A percentile compares a stretch with the other conserved stretches of the same genome.
Conservation (phyloP, 495 filamentous ascomycete genomes). For the Lasiosphaeria hispida region DNA sequence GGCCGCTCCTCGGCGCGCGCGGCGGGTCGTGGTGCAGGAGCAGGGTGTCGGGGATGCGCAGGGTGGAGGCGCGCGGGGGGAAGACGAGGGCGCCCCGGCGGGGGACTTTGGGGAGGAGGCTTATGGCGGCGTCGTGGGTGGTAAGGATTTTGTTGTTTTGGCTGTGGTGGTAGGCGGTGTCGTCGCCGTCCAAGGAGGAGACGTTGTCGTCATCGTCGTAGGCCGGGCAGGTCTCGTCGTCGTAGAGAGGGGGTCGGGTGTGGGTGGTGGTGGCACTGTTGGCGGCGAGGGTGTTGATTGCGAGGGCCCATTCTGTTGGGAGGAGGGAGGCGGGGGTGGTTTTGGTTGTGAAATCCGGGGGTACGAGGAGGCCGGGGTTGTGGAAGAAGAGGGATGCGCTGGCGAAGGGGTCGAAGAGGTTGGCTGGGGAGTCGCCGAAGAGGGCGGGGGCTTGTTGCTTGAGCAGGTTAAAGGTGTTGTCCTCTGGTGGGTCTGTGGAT, state of each 20-base stretch:
- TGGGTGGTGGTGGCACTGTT: not conserved
- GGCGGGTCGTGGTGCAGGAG: constrained; percentile 32
- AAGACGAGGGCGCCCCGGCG: not conserved
- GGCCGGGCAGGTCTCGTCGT: not conserved
- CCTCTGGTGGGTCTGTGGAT: not conserved
- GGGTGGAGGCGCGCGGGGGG: not conserved
- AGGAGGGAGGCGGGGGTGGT: constrained; percentile 8
- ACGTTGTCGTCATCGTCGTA: not conserved
- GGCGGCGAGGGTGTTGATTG: not conserved
- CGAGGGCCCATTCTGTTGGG: not conserved
- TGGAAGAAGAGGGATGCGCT: constrained; percentile 53
- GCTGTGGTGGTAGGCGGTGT: too few relatives aligned
- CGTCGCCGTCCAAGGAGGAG: not conserved
- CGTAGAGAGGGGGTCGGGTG: too few relatives aligned
- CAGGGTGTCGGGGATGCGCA: constrained; percentile 32
- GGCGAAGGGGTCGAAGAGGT: constrained; percentile 53
- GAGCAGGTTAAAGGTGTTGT: constrained; percentile 24
- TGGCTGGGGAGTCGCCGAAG: constrained; percentile 36
- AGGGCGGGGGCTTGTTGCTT: constrained; percentile 30
- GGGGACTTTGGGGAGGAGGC: not conserved
- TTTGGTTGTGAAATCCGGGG: constrained; percentile 32
- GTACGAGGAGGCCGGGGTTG: constrained; percentile 40
- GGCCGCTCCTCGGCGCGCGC: not conserved
- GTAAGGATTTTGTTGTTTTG: not conserved
- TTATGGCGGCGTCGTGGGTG: not conserved